Base-by-base conservation (phyloP, 2,329 filamentous ascomycete species). In the Kalaharituber pfeilii region DNA sequence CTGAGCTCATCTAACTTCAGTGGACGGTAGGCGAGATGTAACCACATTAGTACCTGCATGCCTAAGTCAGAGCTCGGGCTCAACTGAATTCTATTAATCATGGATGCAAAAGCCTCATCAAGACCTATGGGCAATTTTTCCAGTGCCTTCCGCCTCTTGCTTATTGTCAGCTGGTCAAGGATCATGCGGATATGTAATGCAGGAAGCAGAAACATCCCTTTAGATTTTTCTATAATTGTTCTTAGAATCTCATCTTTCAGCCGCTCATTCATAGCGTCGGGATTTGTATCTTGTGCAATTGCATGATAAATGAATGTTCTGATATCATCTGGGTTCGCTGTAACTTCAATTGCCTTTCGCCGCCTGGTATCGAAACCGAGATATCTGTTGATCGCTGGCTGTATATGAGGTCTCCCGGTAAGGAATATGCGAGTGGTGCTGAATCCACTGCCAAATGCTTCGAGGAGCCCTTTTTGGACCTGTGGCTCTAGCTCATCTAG, bases 201-300 rank as follows among this genome's bases (percentile, higher is more conserved):
- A 7, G 39, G 39, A 9, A 45, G 39, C 20, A 45, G 8, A 45
- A 45, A 52, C 50, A 52, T 52, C 27, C 30, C 50, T 45, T 36
- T 25, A 22, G 39, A 26, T 15, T 36, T 8, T 20, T 45, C 24
- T 3, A 27, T 36, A 42, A 52, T 6, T 8, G 13, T 25, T 24
- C 24, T 13, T 29, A 52, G 20, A 18, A 52, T 52, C 50, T 52
- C 50, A 25, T 25, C 15, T 7, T 47, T 44, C 20, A 52, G 29
- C n/a, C 24, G 22, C 24, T 52, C 30, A 7, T 52, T 52, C 50
- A 52, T 52, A 9, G 50, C 27, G 24, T 47, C 27, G 7, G 50
- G 50, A 24, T 44, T 15, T 13, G n/a, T 20, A 27, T 52, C 50
- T 13, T 44, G 20, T n/a, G 24, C 30, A 15, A 52, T 36, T 29